Evolutionary conservation across 208 protist genomes (phyloP), one percentile per base, ranked within the genome.

Genomic region (Balamuthia mandrillaris): DNA sequence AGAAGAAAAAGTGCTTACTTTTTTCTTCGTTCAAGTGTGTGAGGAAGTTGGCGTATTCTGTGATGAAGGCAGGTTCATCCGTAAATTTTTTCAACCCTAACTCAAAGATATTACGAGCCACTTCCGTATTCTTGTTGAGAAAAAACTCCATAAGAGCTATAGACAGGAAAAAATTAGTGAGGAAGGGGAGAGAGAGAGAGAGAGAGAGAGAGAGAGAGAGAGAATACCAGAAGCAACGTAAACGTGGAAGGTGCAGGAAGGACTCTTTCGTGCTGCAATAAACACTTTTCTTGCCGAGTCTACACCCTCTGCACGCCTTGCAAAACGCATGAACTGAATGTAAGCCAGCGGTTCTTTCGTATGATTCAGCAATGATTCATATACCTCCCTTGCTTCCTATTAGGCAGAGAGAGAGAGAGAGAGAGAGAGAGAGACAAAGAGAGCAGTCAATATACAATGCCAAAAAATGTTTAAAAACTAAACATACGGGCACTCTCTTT

Each of bases 251-350:
- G 83, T 90, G 35, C 65, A 86, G 24, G 66, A 49, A 27, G 70
- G 49, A 7, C 18, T 7, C 52, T 86, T 79, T 49, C 82, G 82
- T 2, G 89, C 89, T 21, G 79, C 18, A 39, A 81, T 58, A 49
- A 92, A 92, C 35, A 90, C 56, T 16, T 90, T 72, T 24, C 89
- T 44, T 37, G 89, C 66, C 12, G 54, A 52, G n/a, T 89, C 65
- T 3, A 86, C 39, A 16, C 88, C 56, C 66, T 78, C 89, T 4
- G 68, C 85, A 27, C 89, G 41, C 33, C 89, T 21, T 14, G 88
- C 21, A 37, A 92, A 92, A 24, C 61, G 61, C 82, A 92, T 91
- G 74, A 83, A 92, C 21, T 92, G 89, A 24, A 92, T 90, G 60
- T 84, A 89, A 14, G 88, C 89, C 5, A 92, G 81, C 14, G 88